Base-by-base conservation (phyloP, 176 grass and related monocot genomes). In the sorghum (Sorghum bicolor) region DNA sequence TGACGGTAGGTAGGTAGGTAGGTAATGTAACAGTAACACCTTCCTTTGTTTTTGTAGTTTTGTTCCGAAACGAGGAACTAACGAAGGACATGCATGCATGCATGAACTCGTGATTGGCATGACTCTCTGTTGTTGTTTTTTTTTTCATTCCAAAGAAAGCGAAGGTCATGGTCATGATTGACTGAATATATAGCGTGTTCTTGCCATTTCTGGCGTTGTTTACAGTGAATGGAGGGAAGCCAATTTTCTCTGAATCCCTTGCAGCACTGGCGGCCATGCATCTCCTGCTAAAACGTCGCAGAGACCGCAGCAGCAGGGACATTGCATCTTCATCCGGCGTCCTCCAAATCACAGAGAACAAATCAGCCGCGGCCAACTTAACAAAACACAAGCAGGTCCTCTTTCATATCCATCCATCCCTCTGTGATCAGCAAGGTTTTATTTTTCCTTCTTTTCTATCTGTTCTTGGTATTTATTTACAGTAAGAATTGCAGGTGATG, bases 321-420 rank as follows among this genome's bases (percentile, higher is more conserved):
- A 83, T n/a, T 67, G 90, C 64, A 1, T 80, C 80, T 61, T 72
- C 80, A n/a, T 37, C 83, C 9, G 30, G 29, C 20, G 77, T 83
- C 32, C 84, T 89, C 43, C 76, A 89, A 39, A 80, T 79, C 48
- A 77, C 72, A n/a, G 80, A 84, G 64, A 61, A 63, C 77, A 86
- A 68, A 39, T 63, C 91, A 58, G 0, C 61, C 30, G 28, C 10
- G 9, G 25, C 5, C 31, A 64, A 38, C 77, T 65, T 26, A 17
- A 81, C 61, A 4, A 62, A 67, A 67, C 72, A 8, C 5, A 84
- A 89, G 31, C 31, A 34, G 91, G 87, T 84, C 2, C 10, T 16
- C 13, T 33, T 22, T 77, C 11, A 62, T 61, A 24, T 57, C 5
- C 22, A 24, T 57, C 5, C 22, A n/a, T 10, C n/a, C 2, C 68